These are phyloP conservation scores for Rutstroemia sp. DNA, from an alignment of 2,329 filamentous ascomycete genomes.

Conservation along the genomic window DNA sequence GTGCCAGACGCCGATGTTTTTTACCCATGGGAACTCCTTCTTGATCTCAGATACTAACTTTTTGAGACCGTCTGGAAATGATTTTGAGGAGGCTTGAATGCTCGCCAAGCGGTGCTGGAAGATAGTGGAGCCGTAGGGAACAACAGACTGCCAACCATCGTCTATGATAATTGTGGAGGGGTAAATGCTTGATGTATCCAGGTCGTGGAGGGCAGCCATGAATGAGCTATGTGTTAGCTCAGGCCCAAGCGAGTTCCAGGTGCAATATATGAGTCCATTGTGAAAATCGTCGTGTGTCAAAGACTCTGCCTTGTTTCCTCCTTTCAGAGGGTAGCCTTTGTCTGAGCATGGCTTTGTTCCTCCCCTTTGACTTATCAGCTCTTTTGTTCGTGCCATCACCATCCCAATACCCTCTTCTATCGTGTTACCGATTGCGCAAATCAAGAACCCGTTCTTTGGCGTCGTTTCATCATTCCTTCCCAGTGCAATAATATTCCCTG, in stretches of 20 bases:
- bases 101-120: slow-evolving; percentile 4
- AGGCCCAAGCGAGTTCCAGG: slow-evolving; percentile 14
- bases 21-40: slow-evolving; percentile 9
- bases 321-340: neutral
- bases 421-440: slow-evolving; percentile 6
- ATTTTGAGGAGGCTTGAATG: neutral
- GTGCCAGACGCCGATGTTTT: slow-evolving; percentile 16
- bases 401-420: slow-evolving; percentile 9
- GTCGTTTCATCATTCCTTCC: slow-evolving; percentile 7
- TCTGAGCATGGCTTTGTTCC: neutral
- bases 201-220: slow-evolving; percentile 6
- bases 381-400: slow-evolving; percentile 8
- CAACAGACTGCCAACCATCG: slow-evolving; percentile 15
- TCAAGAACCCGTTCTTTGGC: neutral
- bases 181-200: slow-evolving; percentile 3
- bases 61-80: slow-evolving; percentile 12
- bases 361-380: neutral
- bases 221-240: slow-evolving; percentile 7
- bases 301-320: neutral
- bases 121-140: slow-evolving; percentile 2
- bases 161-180: slow-evolving; percentile 16
- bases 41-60: slow-evolving; percentile 3
- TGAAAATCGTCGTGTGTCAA: neutral
- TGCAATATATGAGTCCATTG: slow-evolving; percentile 11
- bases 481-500: slow-evolving; percentile 5